Percentiles rank a stretch among this genome's conserved stretches.
Evolutionary conservation across 495 filamentous ascomycete genomes (phyloP).

Genomic region (Penicillium fimorum): DNA sequence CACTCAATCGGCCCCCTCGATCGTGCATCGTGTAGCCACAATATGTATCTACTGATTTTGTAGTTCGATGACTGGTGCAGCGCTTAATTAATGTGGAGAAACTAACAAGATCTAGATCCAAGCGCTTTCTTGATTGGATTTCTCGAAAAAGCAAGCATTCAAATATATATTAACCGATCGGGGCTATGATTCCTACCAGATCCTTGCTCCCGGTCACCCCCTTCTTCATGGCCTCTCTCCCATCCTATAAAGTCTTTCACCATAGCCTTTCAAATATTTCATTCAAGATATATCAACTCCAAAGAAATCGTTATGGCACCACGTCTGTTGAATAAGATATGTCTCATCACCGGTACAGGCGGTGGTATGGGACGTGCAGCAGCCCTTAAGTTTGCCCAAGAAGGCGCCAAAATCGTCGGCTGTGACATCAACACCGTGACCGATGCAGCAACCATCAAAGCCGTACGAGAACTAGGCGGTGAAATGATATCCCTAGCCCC

Average conservation of each 20-base stretch:
- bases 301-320: background rate
- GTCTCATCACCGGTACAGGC: constrained; percentile 3
- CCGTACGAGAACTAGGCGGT: background rate
- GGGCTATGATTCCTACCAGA: background rate
- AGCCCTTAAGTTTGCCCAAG: constrained; percentile 4
- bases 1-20: background rate
- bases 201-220: background rate
- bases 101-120: background rate
- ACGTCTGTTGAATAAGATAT: background rate
- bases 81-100: background rate
- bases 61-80: too few species aligned
- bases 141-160: constrained; percentile 1
- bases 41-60: background rate
- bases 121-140: background rate
- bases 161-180: background rate
- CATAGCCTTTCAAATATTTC: background rate
- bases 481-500: constrained; percentile 1
- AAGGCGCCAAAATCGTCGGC: constrained; percentile 3
- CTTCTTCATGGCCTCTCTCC: background rate
- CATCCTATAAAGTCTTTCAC: background rate
- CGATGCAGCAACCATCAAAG: background rate
- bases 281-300: background rate
- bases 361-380: constrained; percentile 4
- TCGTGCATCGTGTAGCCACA: background rate
- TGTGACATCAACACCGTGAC: background rate